Percentiles rank a stretch among this genome's conserved stretches.
Evolutionary conservation across 148 eudicot species (phyloP).

Genomic region (Rhododendron griersonianum): DNA sequence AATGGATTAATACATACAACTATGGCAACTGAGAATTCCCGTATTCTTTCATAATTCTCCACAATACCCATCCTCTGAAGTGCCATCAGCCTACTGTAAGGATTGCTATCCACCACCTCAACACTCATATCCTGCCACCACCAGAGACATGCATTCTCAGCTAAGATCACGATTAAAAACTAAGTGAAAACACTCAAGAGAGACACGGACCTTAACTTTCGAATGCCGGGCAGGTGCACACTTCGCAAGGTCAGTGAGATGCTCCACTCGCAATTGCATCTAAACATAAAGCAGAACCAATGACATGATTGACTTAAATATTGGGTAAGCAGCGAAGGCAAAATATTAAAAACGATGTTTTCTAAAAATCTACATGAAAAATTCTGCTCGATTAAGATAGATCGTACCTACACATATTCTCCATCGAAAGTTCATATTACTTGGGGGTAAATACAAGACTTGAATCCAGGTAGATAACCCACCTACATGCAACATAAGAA

Average conservation of each 20-base stretch:
- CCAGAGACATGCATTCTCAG: slow-evolving; percentile 13
- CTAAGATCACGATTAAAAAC: neutral
- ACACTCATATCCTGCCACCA: slow-evolving; percentile 86
- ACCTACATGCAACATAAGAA: too few relatives aligned
- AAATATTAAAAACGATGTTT: neutral
- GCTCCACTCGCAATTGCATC: slow-evolving; percentile 54
- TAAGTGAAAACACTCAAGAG: neutral
- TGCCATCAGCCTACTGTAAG: slow-evolving; percentile 97
- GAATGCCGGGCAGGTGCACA: slow-evolving; percentile 52
- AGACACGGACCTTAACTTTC: slow-evolving; percentile 65
- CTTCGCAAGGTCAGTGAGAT: slow-evolving; percentile 52
- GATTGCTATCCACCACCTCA: slow-evolving; percentile 95
- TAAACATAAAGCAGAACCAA: slow-evolving; percentile 17
- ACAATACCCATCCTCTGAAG: slow-evolving; percentile 99
- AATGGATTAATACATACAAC: slow-evolving; percentile 61
- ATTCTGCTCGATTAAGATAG: neutral
- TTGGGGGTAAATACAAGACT: too few relatives aligned
- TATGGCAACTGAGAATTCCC: slow-evolving; percentile 87
- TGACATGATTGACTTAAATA: neutral
- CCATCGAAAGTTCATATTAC: too few relatives aligned
- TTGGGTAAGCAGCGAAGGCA: neutral
- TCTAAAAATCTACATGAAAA: neutral
- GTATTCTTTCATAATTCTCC: slow-evolving; percentile 89
- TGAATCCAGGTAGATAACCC: too few relatives aligned
- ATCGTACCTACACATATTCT: too few relatives aligned